Conservation (phyloP, 179 eudicot genomes). For the Spinacia oleracea region DNA sequence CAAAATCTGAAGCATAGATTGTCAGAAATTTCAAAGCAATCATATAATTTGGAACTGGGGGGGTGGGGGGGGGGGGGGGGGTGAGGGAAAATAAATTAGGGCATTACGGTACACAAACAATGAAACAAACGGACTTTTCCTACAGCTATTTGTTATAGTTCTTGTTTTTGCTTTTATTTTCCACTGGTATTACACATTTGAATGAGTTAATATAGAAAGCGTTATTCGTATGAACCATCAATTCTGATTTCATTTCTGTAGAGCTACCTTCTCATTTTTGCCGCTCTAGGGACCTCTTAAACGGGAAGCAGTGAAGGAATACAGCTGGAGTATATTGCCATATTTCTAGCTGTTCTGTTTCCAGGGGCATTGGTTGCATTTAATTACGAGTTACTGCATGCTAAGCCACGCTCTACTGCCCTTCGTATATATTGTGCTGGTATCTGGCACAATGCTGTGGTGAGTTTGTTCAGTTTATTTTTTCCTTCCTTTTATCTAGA, state of each 20-base stretch:
- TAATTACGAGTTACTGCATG: constrained; percentile 56
- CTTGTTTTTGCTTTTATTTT: background rate
- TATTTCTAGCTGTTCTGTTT: constrained; percentile 75
- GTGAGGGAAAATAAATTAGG: too few species aligned
- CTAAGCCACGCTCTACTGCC: constrained; percentile 55
- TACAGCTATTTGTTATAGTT: background rate
- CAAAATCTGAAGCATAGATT: background rate
- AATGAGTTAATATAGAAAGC: background rate
- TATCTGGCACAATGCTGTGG: constrained; percentile 94
- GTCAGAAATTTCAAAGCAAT: background rate
- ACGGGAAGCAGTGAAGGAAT: constrained; percentile 83
- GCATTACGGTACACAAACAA: background rate
- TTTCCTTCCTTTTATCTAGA: background rate
- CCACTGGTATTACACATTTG: background rate
- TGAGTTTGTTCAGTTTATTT: constrained; percentile 36
- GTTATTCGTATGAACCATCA: background rate
- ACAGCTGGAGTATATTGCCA: constrained; percentile 75
- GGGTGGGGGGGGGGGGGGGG: too few species aligned
- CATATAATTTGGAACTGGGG: background rate
- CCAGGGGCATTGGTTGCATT: constrained; percentile 97
- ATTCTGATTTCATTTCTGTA: background rate
- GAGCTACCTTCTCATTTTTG: constrained; percentile 43
- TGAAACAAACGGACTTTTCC: background rate
- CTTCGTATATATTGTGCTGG: constrained; percentile 98
- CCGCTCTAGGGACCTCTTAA: constrained; percentile 43